Base-by-base conservation (phyloP, 805 yeast genomes). In the Torulaspora gathmanii region DNA sequence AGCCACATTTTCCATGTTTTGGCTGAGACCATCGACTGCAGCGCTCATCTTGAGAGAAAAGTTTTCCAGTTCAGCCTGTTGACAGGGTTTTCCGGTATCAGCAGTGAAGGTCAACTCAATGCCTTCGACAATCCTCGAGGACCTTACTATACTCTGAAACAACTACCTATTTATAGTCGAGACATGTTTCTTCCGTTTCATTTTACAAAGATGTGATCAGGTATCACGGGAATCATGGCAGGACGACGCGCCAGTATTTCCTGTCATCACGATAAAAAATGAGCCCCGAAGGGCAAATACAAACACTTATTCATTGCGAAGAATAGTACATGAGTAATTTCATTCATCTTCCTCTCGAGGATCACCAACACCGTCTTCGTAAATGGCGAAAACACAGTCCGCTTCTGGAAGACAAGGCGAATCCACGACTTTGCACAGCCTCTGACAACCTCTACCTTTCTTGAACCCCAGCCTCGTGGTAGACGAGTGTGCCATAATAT, bases 321-420 rank as follows among this genome's bases (percentile, higher is more conserved):
- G 34, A 7, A 22, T 15, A 15, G 20, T 31, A 31, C 34, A 31
- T 29, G 16, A 17, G 27, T 12, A 16, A 16, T 9, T 12, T 31
- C 61, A 70, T 42, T 70, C 74, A 44, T 83, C 91, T 40, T 85
- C 93, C 15, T 85, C 87, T 54, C 83, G 79, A 40, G 98, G 97
- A 70, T 93, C 99, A 46, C 95, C 96, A 52, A 93, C 82, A 49
- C 99, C 99, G 57, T 91, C 96, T 64, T 88, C 96, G 62, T 90
- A 93, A 51, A 93, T 87, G 4, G 96, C 97, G 70, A 93, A 91
- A 6, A 87, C 83, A 57, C 96, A 86, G 57, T 93, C 98, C 42
- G 93, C 82, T 63, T 93, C 98, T 0, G 99, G 97, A 49, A 93
- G 72, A 60, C 97, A 90, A 3, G 99, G 99, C 49, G 96, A 87